These are phyloP conservation scores for Coemansia sp. DNA, from an alignment of 192 early-diverging fungal genomes.

Conservation along the genomic window DNA sequence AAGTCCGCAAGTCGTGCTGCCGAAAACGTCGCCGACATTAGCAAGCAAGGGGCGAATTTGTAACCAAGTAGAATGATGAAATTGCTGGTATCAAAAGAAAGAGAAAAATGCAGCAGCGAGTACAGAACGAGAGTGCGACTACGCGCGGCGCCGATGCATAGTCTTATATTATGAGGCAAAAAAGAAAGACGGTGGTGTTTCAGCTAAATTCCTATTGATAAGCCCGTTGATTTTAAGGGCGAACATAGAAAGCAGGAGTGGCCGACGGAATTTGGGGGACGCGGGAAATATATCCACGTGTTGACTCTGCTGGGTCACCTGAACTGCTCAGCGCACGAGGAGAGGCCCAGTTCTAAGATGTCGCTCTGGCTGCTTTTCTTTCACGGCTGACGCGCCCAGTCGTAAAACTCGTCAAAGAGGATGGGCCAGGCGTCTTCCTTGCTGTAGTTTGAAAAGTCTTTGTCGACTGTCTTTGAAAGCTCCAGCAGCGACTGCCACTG, in stretches of 20 bases:
- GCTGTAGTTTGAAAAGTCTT: slow-evolving; percentile 25
- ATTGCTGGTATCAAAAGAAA: neutral
- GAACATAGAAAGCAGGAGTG: no score
- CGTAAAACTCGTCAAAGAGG: slow-evolving; percentile 46
- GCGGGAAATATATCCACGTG: slow-evolving; percentile 9
- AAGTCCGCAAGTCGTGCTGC: slow-evolving; percentile 26
- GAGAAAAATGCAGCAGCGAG: neutral
- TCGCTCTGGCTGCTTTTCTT: neutral
- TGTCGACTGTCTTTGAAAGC: slow-evolving; percentile 16
- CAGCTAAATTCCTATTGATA: no score
- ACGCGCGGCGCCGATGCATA: no score
- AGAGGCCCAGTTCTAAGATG: neutral
- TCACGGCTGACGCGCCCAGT: slow-evolving; percentile 16
- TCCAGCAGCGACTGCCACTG: slow-evolving; percentile 47
- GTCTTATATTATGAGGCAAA: no score
- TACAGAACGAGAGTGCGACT: no score
- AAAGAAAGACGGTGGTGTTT: no score
- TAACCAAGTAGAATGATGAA: neutral
- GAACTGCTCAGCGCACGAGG: neutral
- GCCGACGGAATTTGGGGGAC: no score
- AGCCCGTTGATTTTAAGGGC: no score
- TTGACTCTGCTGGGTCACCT: neutral
- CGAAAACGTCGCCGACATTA: slow-evolving; percentile 36
- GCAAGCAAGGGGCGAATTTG: no score
- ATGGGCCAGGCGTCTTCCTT: slow-evolving; percentile 46